Base-by-base conservation (phyloP, 257 asterid genomes). In the Nicotiana tomentosiformis region DNA sequence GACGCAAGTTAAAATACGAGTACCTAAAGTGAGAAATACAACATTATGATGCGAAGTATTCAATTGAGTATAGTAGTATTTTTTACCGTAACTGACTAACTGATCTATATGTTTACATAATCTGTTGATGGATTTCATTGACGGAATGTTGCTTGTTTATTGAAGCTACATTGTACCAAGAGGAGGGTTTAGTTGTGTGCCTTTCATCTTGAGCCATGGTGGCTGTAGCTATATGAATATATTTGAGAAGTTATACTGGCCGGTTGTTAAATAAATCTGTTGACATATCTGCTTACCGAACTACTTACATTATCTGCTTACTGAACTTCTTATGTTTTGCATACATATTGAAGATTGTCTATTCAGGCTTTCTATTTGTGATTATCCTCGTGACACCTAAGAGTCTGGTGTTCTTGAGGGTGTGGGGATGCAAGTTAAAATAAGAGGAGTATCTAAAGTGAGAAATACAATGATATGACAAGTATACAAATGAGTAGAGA, bases 201-300 rank as follows among this genome's bases (percentile, higher is more conserved):
- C 84, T 79, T 17, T 30, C 32, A 72, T 88, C 90, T 88, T 86
- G 91, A 86, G 91, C 91, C 91, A 51, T 10, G 49, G 60, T 26
- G 91, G 89, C 88, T 83, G 91, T 88, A 88, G 91, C 90, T 26
- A 86, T 83, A 86, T 26, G 70, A 5, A 65, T 17, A 2, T 83
- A 35, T 10, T 35, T 29, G 69, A 83, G 90, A 86, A 85, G 90
- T 88, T 88, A 7, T 62, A 84, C 91, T 88, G 91, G 90, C 91
- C 91, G 91, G 88, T 86, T 83, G 88, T 86, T 86, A 88, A 81
- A 88, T 84, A 67, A 58, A 15, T 14, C 62, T 76, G 29, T 86
- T 88, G 90, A 85, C 84, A 77, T 77, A 88, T 88, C 90, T 88
- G 90, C 91, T 88, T 88, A 88, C 91, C 90, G 91, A 88, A 88